A percentile compares a stretch with the other conserved stretches of the same genome.
These are phyloP conservation scores for Exophiala dermatitidis DNA, from an alignment of 2,329 filamentous ascomycete species.

Conservation along the genomic window DNA sequence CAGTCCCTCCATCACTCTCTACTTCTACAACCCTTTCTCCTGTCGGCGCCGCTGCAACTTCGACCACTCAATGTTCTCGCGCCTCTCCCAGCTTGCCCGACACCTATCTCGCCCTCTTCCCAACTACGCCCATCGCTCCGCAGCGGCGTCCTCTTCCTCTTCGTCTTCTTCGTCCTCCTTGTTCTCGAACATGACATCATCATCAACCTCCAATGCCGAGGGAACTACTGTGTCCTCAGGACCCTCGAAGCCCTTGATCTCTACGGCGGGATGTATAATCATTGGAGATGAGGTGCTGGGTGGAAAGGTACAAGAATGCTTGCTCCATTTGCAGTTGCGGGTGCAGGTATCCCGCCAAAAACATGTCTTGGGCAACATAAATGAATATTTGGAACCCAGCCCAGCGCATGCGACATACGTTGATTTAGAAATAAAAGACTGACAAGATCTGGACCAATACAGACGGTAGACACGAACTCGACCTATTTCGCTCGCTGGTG, in stretches of 20 bases:
- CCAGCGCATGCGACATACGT: no score
- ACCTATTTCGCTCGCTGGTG: conserved; percentile 60
- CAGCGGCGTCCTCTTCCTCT: conserved; percentile 31
- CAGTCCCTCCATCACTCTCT: not conserved
- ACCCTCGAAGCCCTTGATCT: conserved; percentile 53
- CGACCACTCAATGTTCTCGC: conserved; percentile 60
- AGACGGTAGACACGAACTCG: conserved; percentile 62
- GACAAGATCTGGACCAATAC: not conserved
- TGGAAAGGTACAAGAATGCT: conserved; percentile 70
- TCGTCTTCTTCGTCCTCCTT: conserved; percentile 10
- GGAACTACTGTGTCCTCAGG: conserved; percentile 17
- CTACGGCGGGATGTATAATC: conserved; percentile 85
- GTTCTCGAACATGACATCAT: conserved; percentile 40
- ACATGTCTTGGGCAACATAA: no score
- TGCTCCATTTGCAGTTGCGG: no score
- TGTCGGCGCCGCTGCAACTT: not conserved
- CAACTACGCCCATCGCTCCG: conserved; percentile 48
- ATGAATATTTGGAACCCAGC: no score
- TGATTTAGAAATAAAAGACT: no score
- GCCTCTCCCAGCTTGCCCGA: conserved; percentile 64
- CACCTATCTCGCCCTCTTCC: conserved; percentile 60
- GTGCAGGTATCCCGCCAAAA: no score
- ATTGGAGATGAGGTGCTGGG: conserved; percentile 89
- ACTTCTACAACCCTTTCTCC: conserved; percentile 3
- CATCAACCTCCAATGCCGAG: conserved; percentile 27